phyloP scores from a whole-genome alignment of 495 filamentous ascomycete genomes.

The Penicillium paradoxum region DNA sequence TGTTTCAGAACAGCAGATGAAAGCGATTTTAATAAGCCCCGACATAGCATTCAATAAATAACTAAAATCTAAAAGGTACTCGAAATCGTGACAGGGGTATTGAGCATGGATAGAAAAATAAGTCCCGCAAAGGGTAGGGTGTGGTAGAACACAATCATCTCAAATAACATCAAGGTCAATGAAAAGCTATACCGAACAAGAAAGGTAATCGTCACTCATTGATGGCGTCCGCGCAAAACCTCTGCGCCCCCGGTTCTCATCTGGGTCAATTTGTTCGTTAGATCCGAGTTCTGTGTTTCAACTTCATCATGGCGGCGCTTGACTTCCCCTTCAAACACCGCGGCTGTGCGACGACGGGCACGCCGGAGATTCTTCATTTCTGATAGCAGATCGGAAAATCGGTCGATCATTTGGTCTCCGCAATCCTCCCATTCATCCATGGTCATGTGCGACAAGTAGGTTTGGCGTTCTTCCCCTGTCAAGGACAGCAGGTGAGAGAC shows the following conservation, averaged over 20 bases:
- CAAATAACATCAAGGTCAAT: slow-evolving; percentile 1
- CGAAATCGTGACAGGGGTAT: slow-evolving; percentile 14
- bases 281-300: slow-evolving; percentile 30
- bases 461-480: slow-evolving; percentile 44
- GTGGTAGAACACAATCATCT: slow-evolving; percentile 4
- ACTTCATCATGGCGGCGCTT: slow-evolving; percentile 43
- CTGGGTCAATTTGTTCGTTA: slow-evolving; percentile 37
- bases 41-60: background rate
- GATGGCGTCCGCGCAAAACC: slow-evolving; percentile 37
- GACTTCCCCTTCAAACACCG: slow-evolving; percentile 66
- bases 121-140: slow-evolving; percentile 3
- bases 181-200: background rate
- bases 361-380: slow-evolving; percentile 60
- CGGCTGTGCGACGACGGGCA: slow-evolving; percentile 59
- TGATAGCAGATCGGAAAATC: slow-evolving; percentile 57
- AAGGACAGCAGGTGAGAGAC: slow-evolving; percentile 27
- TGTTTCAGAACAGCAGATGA: background rate
- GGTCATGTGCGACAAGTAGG: slow-evolving; percentile 59
- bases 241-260: slow-evolving; percentile 43
- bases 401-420: slow-evolving; percentile 73
- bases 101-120: slow-evolving; percentile 6
- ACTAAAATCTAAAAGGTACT: background rate
- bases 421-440: slow-evolving; percentile 76
- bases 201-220: slow-evolving; percentile 12
- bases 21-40: background rate